Evolutionary conservation across 177 flowering plant genomes (phyloP).

Genomic region (Vitis hybrid): DNA sequence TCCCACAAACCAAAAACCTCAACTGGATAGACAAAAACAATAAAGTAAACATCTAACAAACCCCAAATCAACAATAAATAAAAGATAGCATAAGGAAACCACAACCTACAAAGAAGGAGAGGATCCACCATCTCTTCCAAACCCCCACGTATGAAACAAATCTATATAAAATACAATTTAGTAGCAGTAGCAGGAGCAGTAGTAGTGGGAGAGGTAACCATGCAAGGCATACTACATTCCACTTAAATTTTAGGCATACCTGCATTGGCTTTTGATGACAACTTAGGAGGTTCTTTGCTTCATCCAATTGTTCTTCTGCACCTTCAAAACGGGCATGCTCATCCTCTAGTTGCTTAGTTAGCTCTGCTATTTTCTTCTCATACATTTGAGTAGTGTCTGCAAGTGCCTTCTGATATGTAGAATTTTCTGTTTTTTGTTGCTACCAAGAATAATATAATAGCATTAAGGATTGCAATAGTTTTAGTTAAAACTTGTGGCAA

Average conservation of each 20-base stretch:
- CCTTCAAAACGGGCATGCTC: conserved; percentile 36
- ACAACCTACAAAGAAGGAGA: no score
- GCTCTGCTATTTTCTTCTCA: conserved; percentile 66
- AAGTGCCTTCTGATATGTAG: conserved; percentile 58
- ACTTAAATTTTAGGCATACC: conserved; percentile 25
- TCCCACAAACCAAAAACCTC: no score
- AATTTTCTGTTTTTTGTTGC: conserved; percentile 55
- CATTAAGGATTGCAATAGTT: conserved; percentile 14
- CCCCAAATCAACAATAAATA: no score
- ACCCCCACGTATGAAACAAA: no score
- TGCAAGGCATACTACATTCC: background rate
- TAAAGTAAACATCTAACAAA: no score
- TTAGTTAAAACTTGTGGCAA: background rate
- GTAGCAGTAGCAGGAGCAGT: no score
- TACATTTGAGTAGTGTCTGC: conserved; percentile 70
- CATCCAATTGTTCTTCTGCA: conserved; percentile 47
- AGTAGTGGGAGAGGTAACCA: background rate
- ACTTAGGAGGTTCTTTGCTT: conserved; percentile 34
- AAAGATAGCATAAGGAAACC: no score
- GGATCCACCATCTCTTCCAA: no score
- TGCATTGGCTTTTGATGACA: conserved; percentile 48
- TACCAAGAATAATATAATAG: conserved; percentile 28
- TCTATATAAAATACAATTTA: no score
- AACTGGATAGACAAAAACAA: no score
- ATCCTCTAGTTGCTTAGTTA: conserved; percentile 53